Evolutionary conservation across 345 rosid species (phyloP).

Genomic region (Arabidopsis thaliana): TAIR10.1 NC_003070.9:1988501-1989000

Average conservation of each 20-base stretch:
- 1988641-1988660: slow-evolving; percentile 69
- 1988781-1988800: slow-evolving; percentile 43
- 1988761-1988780: slow-evolving; percentile 7
- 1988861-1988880: slow-evolving; percentile 89
- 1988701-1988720: slow-evolving; percentile 73
- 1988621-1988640: slow-evolving; percentile 74
- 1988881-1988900: slow-evolving; percentile 72
- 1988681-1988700: slow-evolving; percentile 96
- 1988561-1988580: slow-evolving; percentile 93
- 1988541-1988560: slow-evolving; percentile 75
- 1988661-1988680: slow-evolving; percentile 76
- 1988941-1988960: slow-evolving; percentile 85
- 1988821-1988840: slow-evolving; percentile 53
- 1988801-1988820: slow-evolving; percentile 76
- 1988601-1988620: slow-evolving; percentile 86
- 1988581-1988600: slow-evolving; percentile 93
- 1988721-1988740: slow-evolving; percentile 7
- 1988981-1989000: slow-evolving; percentile 93
- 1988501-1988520: slow-evolving; percentile 15
- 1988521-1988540: slow-evolving; percentile 86
- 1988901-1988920: slow-evolving; percentile 71
- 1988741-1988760: neutral
- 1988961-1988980: slow-evolving; percentile 95
- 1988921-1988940: slow-evolving; percentile 93
- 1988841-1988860: slow-evolving; percentile 91